phyloP scores from a whole-genome alignment of 2,329 filamentous ascomycete genomes.

The Neofusicoccum cordaticola region DNA sequence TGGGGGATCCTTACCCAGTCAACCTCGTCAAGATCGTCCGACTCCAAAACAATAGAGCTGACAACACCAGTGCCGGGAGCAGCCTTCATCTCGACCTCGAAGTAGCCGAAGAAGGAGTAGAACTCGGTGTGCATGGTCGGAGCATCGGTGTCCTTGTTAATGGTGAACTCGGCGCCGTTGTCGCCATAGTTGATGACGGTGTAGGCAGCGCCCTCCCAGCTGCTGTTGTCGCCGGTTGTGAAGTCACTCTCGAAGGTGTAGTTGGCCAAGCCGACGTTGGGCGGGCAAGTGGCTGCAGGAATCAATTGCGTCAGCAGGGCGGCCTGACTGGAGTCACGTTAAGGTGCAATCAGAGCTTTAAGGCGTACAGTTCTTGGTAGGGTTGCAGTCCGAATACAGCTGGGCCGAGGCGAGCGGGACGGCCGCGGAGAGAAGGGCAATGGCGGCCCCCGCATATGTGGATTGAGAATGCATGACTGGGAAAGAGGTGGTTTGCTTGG shows the following conservation, averaged over 20 bases:
- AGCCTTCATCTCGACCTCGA: conserved; percentile 22
- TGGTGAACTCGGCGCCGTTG: conserved; percentile 66
- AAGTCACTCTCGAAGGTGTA: conserved; percentile 46
- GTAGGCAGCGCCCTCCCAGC: conserved; percentile 65
- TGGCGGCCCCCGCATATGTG: not conserved
- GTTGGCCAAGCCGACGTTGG: conserved; percentile 40
- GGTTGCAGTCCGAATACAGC: conserved; percentile 71
- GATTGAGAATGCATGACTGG: conserved; percentile 2
- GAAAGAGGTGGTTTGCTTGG: not conserved
- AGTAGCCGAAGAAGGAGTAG: conserved; percentile 23
- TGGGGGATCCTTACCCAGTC: conserved; percentile 18
- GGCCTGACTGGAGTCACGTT: not conserved
- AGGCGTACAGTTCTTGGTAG: conserved; percentile 60
- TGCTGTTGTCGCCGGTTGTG: conserved; percentile 46
- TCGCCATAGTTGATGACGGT: conserved; percentile 54
- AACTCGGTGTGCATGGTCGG: conserved; percentile 42
- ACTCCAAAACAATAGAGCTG: conserved; percentile 19
- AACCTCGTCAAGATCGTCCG: conserved; percentile 22
- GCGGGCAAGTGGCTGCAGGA: conserved; percentile 39
- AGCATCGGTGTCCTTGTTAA: conserved; percentile 65
- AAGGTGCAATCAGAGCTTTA: not conserved
- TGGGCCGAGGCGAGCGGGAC: conserved; percentile 52
- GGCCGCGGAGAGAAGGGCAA: conserved; percentile 2
- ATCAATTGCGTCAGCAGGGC: not conserved
- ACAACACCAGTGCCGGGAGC: conserved; percentile 21